These are phyloP conservation scores for Dioszegia crocea DNA, from an alignment of 768 basidiomycete genomes.

Conservation along the genomic window DNA sequence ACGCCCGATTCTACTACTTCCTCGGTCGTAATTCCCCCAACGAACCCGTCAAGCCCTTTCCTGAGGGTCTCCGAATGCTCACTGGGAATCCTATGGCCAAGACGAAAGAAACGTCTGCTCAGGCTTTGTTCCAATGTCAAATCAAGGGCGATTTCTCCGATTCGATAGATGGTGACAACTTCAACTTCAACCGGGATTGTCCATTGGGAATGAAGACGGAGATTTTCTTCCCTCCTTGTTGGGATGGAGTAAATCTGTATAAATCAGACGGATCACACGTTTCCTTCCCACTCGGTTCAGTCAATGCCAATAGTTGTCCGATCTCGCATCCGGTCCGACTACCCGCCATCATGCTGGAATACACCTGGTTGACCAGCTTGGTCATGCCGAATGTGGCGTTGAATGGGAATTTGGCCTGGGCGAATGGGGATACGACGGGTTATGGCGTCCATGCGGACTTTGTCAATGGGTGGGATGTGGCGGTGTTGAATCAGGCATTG, in stretches of 20 bases:
- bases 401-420: conserved; percentile 43
- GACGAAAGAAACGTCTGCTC: conserved; percentile 18
- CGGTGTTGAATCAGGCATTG: conserved; percentile 58
- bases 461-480: conserved; percentile 58
- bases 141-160: conserved; percentile 15
- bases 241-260: conserved; percentile 45
- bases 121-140: conserved; percentile 21
- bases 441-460: conserved; percentile 55
- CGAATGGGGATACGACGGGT: conserved; percentile 63
- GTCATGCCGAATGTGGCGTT: conserved; percentile 3
- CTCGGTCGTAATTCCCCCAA: conserved; percentile 25
- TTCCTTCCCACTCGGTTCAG: conserved; percentile 19
- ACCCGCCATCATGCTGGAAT: conserved; percentile 43
- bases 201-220: conserved; percentile 39
- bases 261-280: conserved; percentile 36
- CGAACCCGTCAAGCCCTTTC: conserved; percentile 35
- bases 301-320: conserved; percentile 20
- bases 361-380: conserved; percentile 20
- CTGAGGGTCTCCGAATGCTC: conserved; percentile 45
- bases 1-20: conserved; percentile 46
- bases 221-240: conserved; percentile 37
- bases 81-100: conserved; percentile 35
- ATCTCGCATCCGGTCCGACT: conserved; percentile 41
- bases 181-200: conserved; percentile 33
- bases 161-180: conserved; percentile 23